These are phyloP conservation scores for Aspergillus sp. DNA, from an alignment of 2,329 filamentous ascomycete genomes.

Conservation along the genomic window DNA sequence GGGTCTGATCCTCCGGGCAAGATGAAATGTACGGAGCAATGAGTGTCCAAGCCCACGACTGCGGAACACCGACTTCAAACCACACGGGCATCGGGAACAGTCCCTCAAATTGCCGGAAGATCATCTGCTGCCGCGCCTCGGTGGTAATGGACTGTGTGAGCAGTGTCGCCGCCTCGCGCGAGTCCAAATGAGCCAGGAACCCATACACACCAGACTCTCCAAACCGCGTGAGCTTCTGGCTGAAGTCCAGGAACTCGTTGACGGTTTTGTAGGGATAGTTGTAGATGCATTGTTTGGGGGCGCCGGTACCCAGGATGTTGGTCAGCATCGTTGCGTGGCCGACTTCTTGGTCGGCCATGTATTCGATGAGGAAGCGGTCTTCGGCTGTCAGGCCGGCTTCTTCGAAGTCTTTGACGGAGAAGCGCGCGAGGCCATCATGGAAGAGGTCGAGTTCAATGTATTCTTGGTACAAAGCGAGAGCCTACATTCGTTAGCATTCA, in stretches of 20 bases:
- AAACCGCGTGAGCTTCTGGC: conserved; percentile 71
- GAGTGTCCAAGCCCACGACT: conserved; percentile 77
- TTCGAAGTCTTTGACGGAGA: conserved; percentile 61
- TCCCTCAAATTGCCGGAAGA: conserved; percentile 74
- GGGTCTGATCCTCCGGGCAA: conserved; percentile 64
- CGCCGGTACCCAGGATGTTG: conserved; percentile 65
- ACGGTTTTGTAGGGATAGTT: conserved; percentile 71
- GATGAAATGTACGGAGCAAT: conserved; percentile 72
- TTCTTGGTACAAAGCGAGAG: conserved; percentile 69
- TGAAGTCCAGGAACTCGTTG: conserved; percentile 72
- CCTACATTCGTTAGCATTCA: conserved; percentile 19
- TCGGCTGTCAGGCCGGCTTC: conserved; percentile 59
- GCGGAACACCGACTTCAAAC: conserved; percentile 71
- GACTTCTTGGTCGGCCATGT: conserved; percentile 69
- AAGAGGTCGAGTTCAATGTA: conserved; percentile 81
- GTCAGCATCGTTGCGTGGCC: conserved; percentile 69
- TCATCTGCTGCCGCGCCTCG: conserved; percentile 74
- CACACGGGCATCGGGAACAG: conserved; percentile 75
- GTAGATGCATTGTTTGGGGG: conserved; percentile 69
- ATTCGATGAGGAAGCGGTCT: conserved; percentile 62
- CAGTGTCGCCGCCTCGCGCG: conserved; percentile 64
- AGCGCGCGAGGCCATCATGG: conserved; percentile 63
- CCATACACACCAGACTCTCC: conserved; percentile 75
- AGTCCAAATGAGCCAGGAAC: conserved; percentile 69
- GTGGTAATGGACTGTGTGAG: conserved; percentile 68